Base-by-base conservation (phyloP, 2,329 filamentous ascomycete genomes). In the Diaporthe citrichinensis region DNA sequence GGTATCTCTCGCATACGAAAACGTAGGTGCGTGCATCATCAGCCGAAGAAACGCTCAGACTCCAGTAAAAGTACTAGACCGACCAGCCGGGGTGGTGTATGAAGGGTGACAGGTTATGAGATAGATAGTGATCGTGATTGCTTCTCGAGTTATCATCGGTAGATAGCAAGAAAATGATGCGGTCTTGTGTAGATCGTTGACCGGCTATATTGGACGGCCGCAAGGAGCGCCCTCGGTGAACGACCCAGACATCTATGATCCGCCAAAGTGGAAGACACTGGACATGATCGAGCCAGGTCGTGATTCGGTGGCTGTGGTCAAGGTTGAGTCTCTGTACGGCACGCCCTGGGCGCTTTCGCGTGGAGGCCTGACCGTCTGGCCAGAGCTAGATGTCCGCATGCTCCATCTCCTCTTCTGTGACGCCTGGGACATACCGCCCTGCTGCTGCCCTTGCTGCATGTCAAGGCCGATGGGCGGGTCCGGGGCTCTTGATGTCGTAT, bases 1-100 rank as follows among this genome's bases (percentile, higher is more conserved):
- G 75, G 73, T 77, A 77, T 77, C 73, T 76, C 69, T 77, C 75
- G 75, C 75, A 75, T 77, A 77, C 75, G 73, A 73, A 69, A 77
- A 75, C 61, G 61, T 75, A 74, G 72, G 49, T 76, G 73, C 73
- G 67, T 75, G 68, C 69, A 75, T 77, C 75, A 77, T 77, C 75
- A 74, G 67, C 75, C 73, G 69, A 73, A 73, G 55, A 76, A 73
- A 77, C 68, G 73, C 72, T 72, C 68, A 68, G 65, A 75, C 72
- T 61, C 72, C 74, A 73, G 71, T 73, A 73, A 62, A 62, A 55
- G 46, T 69, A 75, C 68, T 58, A 76, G 62, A 75, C 72, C 75
- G 62, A 72, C 67, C 72, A 69, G 73, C 73, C 71, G 61, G 61
- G 58, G 58, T 59, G 59, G 39, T 72, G 39, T 36, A 25, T 31